These are phyloP conservation scores for Colletotrichum zoysiae DNA, from an alignment of 2,329 filamentous ascomycete genomes.

Conservation along the genomic window DNA sequence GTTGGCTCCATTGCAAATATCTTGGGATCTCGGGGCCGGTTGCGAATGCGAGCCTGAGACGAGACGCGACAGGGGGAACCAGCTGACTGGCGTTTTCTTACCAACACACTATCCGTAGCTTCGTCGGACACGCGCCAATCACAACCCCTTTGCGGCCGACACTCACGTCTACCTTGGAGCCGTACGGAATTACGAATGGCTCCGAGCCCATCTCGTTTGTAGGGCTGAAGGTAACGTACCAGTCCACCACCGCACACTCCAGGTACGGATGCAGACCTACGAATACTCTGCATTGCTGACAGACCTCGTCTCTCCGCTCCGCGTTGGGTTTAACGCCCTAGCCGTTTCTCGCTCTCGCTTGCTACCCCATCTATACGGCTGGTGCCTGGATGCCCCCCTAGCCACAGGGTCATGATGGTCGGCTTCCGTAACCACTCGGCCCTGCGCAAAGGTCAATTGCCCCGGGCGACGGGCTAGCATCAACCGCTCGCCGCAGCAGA, in stretches of 20 bases:
- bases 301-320: conserved; percentile 3
- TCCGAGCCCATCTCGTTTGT: conserved; percentile 25
- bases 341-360: conserved; percentile 27
- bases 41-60: conserved; percentile 37
- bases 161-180: not conserved
- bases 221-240: conserved; percentile 38
- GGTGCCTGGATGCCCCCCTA: conserved; percentile 31
- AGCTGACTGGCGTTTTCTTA: conserved; percentile 24
- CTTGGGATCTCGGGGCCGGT: not conserved
- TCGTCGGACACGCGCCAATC: conserved; percentile 37
- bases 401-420: conserved; percentile 35
- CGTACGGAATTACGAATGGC: conserved; percentile 37
- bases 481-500: conserved; percentile 15
- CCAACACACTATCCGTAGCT: not conserved
- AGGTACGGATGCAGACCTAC: not conserved
- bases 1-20: conserved; percentile 30
- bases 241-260: not conserved
- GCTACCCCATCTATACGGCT: conserved; percentile 4
- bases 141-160: conserved; percentile 17
- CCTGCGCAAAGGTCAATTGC: conserved; percentile 23
- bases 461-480: conserved; percentile 26
- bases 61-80: conserved; percentile 15
- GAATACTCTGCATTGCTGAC: not conserved
- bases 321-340: conserved; percentile 32
- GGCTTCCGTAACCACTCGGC: conserved; percentile 24